Evolutionary conservation across 371 early-diverging fungal species (phyloP).

Genomic region (Funneliformis caledonium): DNA sequence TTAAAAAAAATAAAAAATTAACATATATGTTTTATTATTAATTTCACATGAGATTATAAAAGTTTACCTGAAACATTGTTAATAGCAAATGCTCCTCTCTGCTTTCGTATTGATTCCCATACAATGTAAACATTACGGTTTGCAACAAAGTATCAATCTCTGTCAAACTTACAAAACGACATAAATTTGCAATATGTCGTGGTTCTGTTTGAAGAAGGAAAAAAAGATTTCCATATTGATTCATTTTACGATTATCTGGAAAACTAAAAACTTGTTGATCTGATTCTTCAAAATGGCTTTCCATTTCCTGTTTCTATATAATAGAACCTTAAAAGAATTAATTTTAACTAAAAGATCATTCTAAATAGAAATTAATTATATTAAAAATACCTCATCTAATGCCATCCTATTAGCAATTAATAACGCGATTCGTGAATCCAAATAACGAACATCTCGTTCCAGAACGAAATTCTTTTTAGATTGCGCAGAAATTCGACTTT

Average conservation of each 20-base stretch:
- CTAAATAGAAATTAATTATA: background rate
- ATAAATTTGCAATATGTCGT: slow-evolving; percentile 85
- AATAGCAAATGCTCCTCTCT: slow-evolving; percentile 92
- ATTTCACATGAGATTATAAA: background rate
- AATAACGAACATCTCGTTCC: slow-evolving; percentile 91
- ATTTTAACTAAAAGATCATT: background rate
- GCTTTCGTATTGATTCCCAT: slow-evolving; percentile 94
- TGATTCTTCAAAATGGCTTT: slow-evolving; percentile 74
- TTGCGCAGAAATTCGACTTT: slow-evolving; percentile 87
- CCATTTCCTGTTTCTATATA: slow-evolving; percentile 76
- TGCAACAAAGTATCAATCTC: slow-evolving; percentile 94
- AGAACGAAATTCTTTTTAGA: slow-evolving; percentile 94
- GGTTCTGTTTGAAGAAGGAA: slow-evolving; percentile 93
- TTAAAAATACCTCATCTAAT: slow-evolving; percentile 66
- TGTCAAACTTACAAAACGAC: slow-evolving; percentile 79
- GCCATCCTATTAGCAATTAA: slow-evolving; percentile 95
- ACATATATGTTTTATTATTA: background rate
- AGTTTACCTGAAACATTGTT: slow-evolving; percentile 90
- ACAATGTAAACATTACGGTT: slow-evolving; percentile 95
- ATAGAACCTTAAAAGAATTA: background rate
- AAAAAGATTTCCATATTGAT: slow-evolving; percentile 89
- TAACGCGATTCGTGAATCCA: slow-evolving; percentile 91
- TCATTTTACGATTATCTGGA: slow-evolving; percentile 85
- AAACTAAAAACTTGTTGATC: slow-evolving; percentile 69
- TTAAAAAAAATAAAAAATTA: background rate